Conservation (phyloP, 176 grass and related monocot species). For the Chloris gayana region DNA sequence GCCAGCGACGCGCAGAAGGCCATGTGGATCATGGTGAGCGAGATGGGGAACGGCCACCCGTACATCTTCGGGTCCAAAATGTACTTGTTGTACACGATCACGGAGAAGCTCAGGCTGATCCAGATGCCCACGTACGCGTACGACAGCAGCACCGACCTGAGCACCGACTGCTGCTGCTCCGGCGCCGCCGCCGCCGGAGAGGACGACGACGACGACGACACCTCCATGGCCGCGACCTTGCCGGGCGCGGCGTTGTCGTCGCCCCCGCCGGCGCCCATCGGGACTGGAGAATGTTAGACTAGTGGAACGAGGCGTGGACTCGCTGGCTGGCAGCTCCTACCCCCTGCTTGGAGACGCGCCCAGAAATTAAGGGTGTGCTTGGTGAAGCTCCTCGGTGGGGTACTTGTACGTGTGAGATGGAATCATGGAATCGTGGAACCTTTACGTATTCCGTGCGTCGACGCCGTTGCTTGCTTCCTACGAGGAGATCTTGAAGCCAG, state of each 20-base stretch:
- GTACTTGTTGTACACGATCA: slow-evolving; percentile 95
- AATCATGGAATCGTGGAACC: background rate
- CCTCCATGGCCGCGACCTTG: slow-evolving; percentile 35
- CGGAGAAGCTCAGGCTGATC: slow-evolving; percentile 84
- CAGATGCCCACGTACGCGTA: slow-evolving; percentile 78
- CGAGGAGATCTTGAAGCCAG: too few species aligned
- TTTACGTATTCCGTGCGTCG: background rate
- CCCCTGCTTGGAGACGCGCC: background rate
- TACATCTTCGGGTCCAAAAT: slow-evolving; percentile 93
- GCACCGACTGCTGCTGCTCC: slow-evolving; percentile 29
- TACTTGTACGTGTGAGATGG: background rate
- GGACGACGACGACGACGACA: background rate
- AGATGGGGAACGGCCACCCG: slow-evolving; percentile 86
- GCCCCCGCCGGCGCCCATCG: slow-evolving; percentile 35
- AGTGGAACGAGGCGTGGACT: background rate
- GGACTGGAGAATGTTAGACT: background rate
- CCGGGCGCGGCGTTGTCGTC: background rate
- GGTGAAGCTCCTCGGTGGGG: background rate
- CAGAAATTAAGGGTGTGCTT: background rate
- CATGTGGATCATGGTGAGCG: slow-evolving; percentile 92
- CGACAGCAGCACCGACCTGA: slow-evolving; percentile 65
- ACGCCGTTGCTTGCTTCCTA: background rate
- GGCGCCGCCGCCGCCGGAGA: background rate
- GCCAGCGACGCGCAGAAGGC: slow-evolving; percentile 74
- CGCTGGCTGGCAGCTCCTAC: background rate